phyloP scores from a whole-genome alignment of 805 yeast genomes.

The Ogataea populi-albae region DNA sequence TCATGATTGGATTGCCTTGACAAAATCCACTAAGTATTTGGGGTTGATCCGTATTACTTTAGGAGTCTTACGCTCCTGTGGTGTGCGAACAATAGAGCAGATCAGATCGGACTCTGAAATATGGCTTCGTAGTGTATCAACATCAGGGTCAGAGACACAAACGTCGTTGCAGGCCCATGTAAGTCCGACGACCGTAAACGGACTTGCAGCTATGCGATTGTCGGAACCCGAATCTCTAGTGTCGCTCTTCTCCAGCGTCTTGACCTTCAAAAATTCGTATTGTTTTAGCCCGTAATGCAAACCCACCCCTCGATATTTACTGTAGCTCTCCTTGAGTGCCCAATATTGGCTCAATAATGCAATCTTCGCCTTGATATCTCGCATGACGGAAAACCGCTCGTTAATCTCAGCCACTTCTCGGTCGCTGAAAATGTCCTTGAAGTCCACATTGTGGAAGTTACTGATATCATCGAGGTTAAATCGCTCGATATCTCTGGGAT shows the following conservation, averaged over 20 bases:
- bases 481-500: constrained; percentile 28
- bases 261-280: constrained; percentile 22
- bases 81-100: constrained; percentile 3
- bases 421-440: constrained; percentile 28
- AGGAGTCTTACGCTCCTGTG: background rate
- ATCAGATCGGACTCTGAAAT: constrained; percentile 1
- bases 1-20: constrained; percentile 1
- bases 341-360: constrained; percentile 54
- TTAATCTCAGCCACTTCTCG: constrained; percentile 30
- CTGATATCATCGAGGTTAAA: constrained; percentile 25
- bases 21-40: constrained; percentile 3
- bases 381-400: constrained; percentile 4
- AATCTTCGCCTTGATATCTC: constrained; percentile 14
- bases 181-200: background rate
- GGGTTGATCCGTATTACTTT: constrained; percentile 2
- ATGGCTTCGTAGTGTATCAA: constrained; percentile 4
- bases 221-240: background rate
- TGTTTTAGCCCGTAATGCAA: constrained; percentile 30
- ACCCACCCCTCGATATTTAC: constrained; percentile 67
- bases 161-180: constrained; percentile 2
- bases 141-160: constrained; percentile 7
- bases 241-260: constrained; percentile 1
- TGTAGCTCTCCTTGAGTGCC: constrained; percentile 78
- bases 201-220: background rate
- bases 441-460: constrained; percentile 26